Percentiles rank a stretch among this genome's conserved stretches.
Evolutionary conservation across 1,284 basidiomycete genomes (phyloP).

Genomic region (Pascua guehoae): DNA sequence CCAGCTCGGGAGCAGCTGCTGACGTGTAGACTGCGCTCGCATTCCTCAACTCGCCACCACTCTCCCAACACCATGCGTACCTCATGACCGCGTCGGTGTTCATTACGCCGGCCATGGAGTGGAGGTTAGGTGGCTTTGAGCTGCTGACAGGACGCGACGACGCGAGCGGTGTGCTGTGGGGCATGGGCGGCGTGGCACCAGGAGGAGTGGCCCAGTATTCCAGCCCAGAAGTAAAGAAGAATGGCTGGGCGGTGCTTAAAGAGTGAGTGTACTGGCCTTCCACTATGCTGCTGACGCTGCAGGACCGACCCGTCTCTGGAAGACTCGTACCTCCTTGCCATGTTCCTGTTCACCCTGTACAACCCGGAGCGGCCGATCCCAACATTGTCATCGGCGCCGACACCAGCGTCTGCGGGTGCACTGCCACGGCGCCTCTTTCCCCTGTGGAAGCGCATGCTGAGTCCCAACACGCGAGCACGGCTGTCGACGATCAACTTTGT

Average conservation of each 20-base stretch:
- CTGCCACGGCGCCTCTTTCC: constrained; percentile 77
- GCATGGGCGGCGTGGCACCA: constrained; percentile 64
- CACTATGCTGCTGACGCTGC: not conserved
- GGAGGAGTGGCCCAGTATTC: constrained; percentile 57
- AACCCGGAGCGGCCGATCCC: constrained; percentile 72
- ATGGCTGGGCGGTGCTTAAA: constrained; percentile 76
- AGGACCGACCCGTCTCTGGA: constrained; percentile 68
- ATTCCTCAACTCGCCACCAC: constrained; percentile 82
- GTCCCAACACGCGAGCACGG: constrained; percentile 77
- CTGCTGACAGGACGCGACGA: constrained; percentile 59
- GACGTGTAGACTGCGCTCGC: constrained; percentile 66
- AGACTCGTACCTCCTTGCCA: constrained; percentile 81
- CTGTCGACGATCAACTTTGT: constrained; percentile 73
- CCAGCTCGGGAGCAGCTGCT: too few relatives aligned
- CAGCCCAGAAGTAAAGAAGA: constrained; percentile 86
- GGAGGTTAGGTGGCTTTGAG: constrained; percentile 94
- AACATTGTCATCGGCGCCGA: constrained; percentile 62
- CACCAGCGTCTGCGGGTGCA: constrained; percentile 66
- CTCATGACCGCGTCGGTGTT: constrained; percentile 71
- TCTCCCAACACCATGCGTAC: constrained; percentile 85
- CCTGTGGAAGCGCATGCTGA: constrained; percentile 79
- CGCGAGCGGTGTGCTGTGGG: constrained; percentile 55
- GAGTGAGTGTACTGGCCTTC: constrained; percentile 57
- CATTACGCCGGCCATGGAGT: constrained; percentile 78
- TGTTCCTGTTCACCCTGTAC: constrained; percentile 79